phyloP scores from a whole-genome alignment of 805 yeast species.

The Candida coleopterorum region DNA sequence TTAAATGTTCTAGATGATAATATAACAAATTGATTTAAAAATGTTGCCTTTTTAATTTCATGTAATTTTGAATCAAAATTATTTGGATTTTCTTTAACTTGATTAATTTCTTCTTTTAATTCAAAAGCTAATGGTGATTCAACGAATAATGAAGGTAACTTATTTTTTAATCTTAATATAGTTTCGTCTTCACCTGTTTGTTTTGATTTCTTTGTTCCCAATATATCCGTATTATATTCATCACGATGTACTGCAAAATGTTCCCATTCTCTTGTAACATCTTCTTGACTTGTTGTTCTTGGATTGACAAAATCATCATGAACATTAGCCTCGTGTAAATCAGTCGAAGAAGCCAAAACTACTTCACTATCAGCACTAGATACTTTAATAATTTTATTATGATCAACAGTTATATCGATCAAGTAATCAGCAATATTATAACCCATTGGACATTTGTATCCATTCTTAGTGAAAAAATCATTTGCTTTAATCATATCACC shows the following conservation, averaged over 20 bases:
- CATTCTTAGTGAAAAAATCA: constrained; percentile 69
- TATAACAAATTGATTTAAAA: constrained; percentile 63
- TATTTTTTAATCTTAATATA: constrained; percentile 18
- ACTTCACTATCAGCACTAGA: constrained; percentile 12
- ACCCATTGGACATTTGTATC: constrained; percentile 81
- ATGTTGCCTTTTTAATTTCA: constrained; percentile 47
- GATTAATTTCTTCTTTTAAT: constrained; percentile 33
- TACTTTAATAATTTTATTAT: constrained; percentile 28
- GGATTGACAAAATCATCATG: constrained; percentile 26
- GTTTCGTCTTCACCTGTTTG: constrained; percentile 19
- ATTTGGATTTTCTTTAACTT: constrained; percentile 19
- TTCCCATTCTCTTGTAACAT: constrained; percentile 78
- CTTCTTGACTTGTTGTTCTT: constrained; percentile 31
- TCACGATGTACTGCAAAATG: constrained; percentile 80
- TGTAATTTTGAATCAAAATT: constrained; percentile 25
- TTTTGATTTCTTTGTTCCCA: constrained; percentile 12
- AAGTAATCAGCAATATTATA: constrained; percentile 92
- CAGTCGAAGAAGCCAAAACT: constrained; percentile 9
- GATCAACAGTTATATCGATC: constrained; percentile 83
- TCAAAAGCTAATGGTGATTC: constrained; percentile 40
- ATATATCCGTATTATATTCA: constrained; percentile 43
- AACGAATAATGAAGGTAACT: constrained; percentile 29
- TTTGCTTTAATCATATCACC: constrained; percentile 76
- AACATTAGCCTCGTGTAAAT: constrained; percentile 15
- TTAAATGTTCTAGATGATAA: constrained; percentile 85